Conservation (phyloP, 192 early-diverging fungal genomes). For the Coemansia sp. region DNA sequence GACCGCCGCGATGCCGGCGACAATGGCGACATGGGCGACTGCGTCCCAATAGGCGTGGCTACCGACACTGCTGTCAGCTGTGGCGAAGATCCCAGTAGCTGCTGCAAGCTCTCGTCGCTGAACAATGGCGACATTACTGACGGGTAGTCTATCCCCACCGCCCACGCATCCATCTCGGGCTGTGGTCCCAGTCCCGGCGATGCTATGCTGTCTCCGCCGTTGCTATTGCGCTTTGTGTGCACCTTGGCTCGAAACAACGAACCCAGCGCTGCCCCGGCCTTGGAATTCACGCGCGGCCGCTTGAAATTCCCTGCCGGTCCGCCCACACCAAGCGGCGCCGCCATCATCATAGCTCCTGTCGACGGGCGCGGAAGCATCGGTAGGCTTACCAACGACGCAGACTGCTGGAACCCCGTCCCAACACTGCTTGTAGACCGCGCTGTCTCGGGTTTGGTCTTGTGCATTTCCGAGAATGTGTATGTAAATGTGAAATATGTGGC, state of each 20-base stretch:
- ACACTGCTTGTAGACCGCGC: slow-evolving; percentile 36
- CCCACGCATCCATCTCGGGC: slow-evolving; percentile 24
- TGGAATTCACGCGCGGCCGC: slow-evolving; percentile 44
- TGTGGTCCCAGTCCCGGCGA: slow-evolving; percentile 34
- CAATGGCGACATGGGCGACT: slow-evolving; percentile 19
- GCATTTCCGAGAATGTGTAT: slow-evolving; percentile 18
- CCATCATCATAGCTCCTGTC: slow-evolving; percentile 23
- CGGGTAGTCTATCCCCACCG: slow-evolving; percentile 37
- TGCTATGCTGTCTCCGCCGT: slow-evolving; percentile 25
- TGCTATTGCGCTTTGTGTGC: slow-evolving; percentile 40
- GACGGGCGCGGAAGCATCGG: slow-evolving; percentile 51
- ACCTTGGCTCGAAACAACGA: slow-evolving; percentile 43
- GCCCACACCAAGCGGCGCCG: slow-evolving; percentile 25
- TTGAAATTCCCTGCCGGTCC: slow-evolving; percentile 16
- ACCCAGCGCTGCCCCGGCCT: slow-evolving; percentile 33
- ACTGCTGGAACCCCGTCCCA: slow-evolving; percentile 44
- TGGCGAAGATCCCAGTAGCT: slow-evolving; percentile 44
- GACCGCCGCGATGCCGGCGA: slow-evolving; percentile 32
- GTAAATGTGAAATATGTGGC: background rate
- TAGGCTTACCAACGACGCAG: slow-evolving; percentile 47
- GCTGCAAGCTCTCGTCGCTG: slow-evolving; percentile 47
- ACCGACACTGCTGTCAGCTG: slow-evolving; percentile 7
- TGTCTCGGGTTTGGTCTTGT: slow-evolving; percentile 43
- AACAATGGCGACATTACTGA: slow-evolving; percentile 42
- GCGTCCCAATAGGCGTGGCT: slow-evolving; percentile 6